Conservation (phyloP, 1,284 basidiomycete species). For the Leccinum pachyderme region DNA sequence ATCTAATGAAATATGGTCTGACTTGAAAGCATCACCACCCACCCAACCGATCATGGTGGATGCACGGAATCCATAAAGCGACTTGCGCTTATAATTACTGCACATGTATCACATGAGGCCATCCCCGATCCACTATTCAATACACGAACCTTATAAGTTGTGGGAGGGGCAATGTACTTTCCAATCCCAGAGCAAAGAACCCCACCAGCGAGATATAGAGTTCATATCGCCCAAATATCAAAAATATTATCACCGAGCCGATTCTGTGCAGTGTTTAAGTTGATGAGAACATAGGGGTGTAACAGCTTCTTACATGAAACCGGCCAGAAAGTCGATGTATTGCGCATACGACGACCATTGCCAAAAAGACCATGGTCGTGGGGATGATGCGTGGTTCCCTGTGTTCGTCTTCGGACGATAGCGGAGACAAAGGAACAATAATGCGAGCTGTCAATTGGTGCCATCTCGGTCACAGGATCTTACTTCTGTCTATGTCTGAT, state of each 20-base stretch:
- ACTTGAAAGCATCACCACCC: slow-evolving; percentile 84
- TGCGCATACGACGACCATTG: slow-evolving; percentile 78
- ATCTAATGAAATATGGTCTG: slow-evolving; percentile 23
- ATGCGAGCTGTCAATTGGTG: slow-evolving; percentile 49
- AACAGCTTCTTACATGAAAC: slow-evolving; percentile 54
- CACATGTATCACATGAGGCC: slow-evolving; percentile 15
- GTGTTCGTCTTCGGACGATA: slow-evolving; percentile 61
- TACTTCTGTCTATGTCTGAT: slow-evolving; percentile 7
- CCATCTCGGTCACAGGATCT: slow-evolving; percentile 21
- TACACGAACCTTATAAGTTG: slow-evolving; percentile 65
- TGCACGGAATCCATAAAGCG: slow-evolving; percentile 79
- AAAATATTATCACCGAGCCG: slow-evolving; percentile 65
- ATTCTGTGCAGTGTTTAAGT: slow-evolving; percentile 44
- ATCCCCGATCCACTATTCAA: slow-evolving; percentile 17
- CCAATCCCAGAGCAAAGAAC: slow-evolving; percentile 75
- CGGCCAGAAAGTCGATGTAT: slow-evolving; percentile 82
- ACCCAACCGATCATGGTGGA: slow-evolving; percentile 82
- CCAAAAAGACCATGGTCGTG: slow-evolving; percentile 80
- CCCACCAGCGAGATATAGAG: slow-evolving; percentile 70
- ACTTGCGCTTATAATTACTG: slow-evolving; percentile 74
- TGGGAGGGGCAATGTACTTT: slow-evolving; percentile 81
- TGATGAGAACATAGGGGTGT: slow-evolving; percentile 11
- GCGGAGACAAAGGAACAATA: slow-evolving; percentile 76
- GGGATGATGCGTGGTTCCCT: slow-evolving; percentile 56
- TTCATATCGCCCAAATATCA: slow-evolving; percentile 69